Evolutionary conservation across 129 eudicot genomes (phyloP), one percentile per base, ranked within the genome.

Genomic region (Helichrysum umbraculigerum): DNA sequence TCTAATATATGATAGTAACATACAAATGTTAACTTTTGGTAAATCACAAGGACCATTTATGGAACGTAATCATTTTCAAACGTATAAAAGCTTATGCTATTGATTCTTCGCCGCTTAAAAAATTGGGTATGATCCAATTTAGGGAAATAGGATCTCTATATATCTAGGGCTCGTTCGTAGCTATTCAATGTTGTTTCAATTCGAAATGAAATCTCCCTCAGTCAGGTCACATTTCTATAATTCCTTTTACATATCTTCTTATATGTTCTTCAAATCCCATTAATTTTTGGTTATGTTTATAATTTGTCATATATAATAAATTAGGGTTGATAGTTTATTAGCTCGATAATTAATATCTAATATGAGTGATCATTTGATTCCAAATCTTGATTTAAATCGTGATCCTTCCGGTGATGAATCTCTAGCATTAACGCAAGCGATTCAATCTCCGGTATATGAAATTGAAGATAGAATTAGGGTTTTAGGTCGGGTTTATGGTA

Each of bases 381-480:
- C 4, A 6, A 47, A 21, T 74, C 41, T 42, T 74, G 78, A 74
- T 74, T 62, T 37, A 51, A 74, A 60, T 16, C 70, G 28, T 1
- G 10, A 25, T 17, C 60, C 78, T 21, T 4, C 8, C 22, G 9
- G 4, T 22, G 78, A 74, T 51, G 29, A 22, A 74, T 22, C 69
- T 6, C 29, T 58, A 7, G 5, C 58, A 4, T 25, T 28, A 37
- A 19, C 65, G 11, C 12, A 7, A 6, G 77, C 66, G 56, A 74
- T 75, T 16, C 83, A 66, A 59, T 68, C 83, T 19, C 42, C 88
- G 50, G 85, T 65, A 71, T 56, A 25, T 39, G 72, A 75, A 64
- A 84, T 89, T 56, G 85, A 80, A 17, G 81, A 89, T 66, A 76
- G 95, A n/a, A 70, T 89, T 52, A 85, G 87, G 34, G 81, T 80